These are phyloP conservation scores for Pseudodiploospora longispora DNA, from an alignment of 2,329 filamentous ascomycete species.

Conservation along the genomic window DNA sequence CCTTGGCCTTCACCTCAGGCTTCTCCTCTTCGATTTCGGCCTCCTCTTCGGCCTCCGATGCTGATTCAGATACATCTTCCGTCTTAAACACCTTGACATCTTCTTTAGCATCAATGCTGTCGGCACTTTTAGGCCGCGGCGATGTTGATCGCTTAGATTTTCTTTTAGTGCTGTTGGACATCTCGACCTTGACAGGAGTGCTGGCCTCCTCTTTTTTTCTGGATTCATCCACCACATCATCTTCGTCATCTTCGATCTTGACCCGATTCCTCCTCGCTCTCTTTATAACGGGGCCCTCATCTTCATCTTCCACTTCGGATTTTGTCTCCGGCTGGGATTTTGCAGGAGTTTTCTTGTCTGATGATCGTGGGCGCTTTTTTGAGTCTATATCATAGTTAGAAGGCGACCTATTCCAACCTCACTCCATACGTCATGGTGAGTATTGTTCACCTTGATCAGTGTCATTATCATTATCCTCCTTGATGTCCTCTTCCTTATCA, in stretches of 20 bases:
- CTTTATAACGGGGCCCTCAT: slow-evolving; percentile 55
- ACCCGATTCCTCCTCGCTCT: slow-evolving; percentile 39
- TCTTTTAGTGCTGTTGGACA: slow-evolving; percentile 13
- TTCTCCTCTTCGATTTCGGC: slow-evolving; percentile 53
- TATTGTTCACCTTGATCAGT: too few species aligned
- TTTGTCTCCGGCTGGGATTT: slow-evolving; percentile 8
- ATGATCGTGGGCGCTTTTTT: slow-evolving; percentile 37
- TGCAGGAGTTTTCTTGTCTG: slow-evolving; percentile 2
- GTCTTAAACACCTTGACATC: slow-evolving; percentile 10
- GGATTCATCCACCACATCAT: slow-evolving; percentile 34
- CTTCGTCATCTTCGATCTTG: slow-evolving; percentile 45
- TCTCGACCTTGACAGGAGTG: slow-evolving; percentile 11
- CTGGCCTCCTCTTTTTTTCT: slow-evolving; percentile 13
- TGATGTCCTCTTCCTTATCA: slow-evolving; percentile 20
- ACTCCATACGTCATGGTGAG: too few species aligned
- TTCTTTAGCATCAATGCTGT: slow-evolving; percentile 15
- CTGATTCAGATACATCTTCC: slow-evolving; percentile 20
- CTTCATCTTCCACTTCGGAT: slow-evolving; percentile 39
- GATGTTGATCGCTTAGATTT: slow-evolving; percentile 14
- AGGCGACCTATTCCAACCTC: too few species aligned
- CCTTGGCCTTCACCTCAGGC: slow-evolving; percentile 64
- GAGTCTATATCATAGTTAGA: slow-evolving; percentile 21
- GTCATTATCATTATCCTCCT: slow-evolving; percentile 22
- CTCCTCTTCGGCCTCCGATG: slow-evolving; percentile 38
- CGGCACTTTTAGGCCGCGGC: slow-evolving; percentile 17